Evolutionary conservation across 805 yeast genomes (phyloP).

Genomic region (Saturnispora hagleri): DNA sequence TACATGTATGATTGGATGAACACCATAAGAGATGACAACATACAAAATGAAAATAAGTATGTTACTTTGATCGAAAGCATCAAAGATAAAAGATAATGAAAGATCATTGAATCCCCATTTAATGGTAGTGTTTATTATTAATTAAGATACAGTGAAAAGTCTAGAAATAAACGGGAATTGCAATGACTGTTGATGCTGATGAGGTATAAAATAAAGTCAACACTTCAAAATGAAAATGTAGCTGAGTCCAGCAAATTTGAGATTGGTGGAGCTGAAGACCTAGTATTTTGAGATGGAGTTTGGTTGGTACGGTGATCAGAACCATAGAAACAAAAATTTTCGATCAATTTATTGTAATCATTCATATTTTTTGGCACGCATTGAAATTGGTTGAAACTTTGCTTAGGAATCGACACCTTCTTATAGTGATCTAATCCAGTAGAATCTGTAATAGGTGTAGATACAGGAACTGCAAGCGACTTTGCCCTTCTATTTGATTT

Average conservation of each 20-base stretch:
- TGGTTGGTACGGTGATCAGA: background rate
- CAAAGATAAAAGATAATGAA: background rate
- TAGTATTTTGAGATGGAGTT: background rate
- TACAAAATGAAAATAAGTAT: background rate
- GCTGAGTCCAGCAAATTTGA: background rate
- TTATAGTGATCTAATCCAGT: background rate
- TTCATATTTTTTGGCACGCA: slow-evolving; percentile 2
- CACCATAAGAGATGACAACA: background rate
- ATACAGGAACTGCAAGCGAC: slow-evolving; percentile 4
- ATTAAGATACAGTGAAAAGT: background rate
- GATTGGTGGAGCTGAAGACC: background rate
- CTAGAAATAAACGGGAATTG: background rate
- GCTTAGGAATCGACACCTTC: background rate
- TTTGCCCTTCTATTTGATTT: background rate
- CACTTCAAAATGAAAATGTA: background rate
- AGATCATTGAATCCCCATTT: background rate
- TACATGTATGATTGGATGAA: background rate
- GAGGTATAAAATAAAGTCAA: background rate
- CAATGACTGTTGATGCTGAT: background rate
- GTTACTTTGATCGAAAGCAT: background rate
- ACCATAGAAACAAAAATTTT: slow-evolving; percentile 26
- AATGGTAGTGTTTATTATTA: background rate
- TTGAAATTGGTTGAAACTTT: background rate
- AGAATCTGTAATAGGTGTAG: background rate
- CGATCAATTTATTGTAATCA: slow-evolving; percentile 19